Evolutionary conservation across 257 asterid genomes (phyloP), one percentile per base, ranked within the genome.

Genomic region (Fraxinus excelsior): DNA sequence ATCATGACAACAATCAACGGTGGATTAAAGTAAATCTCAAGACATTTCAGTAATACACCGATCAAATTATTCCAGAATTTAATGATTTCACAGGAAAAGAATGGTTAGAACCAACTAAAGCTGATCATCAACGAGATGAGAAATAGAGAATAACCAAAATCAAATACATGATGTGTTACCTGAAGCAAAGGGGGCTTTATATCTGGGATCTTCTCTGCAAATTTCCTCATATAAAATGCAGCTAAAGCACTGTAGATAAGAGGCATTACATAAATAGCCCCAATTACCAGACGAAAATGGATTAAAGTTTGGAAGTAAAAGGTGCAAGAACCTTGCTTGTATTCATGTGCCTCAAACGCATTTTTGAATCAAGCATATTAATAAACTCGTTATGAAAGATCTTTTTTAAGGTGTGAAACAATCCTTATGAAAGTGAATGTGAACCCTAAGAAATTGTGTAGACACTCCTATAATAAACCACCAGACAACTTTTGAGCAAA

Each of bases 161-260:
- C 67, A 44, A 76, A 53, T 42, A 79, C 73, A 51, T n/a, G 67
- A 65, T 10, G 64, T 82, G 82, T 80, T 89, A 95, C 99, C 99
- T 91, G 97, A 76, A 90, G 99, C 73, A 79, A 83, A 79, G 99
- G 98, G 75, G 99, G 97, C 82, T 84, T 89, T 79, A 95, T 76
- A 78, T 87, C 97, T 51, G 87, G 75, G 79, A 91, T 76, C 84
- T 86, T 90, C 82, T 93, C 97, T 0, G 92, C 91, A 75, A 95
- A 88, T 76, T 87, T 91, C 88, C 99, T 86, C 44, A 87, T 89
- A 74, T 95, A 95, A 81, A 95, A 95, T 82, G 99, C 97, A 70
- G 99, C 97, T 81, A 95, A 83, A 82, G 96, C 94, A 88, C 99
- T 93, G 89, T 85, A 89, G 75, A 74, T n/a, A 46, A 85, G 60